Conservation (phyloP, 345 rosid species). For the Ricinus communis region DNA sequence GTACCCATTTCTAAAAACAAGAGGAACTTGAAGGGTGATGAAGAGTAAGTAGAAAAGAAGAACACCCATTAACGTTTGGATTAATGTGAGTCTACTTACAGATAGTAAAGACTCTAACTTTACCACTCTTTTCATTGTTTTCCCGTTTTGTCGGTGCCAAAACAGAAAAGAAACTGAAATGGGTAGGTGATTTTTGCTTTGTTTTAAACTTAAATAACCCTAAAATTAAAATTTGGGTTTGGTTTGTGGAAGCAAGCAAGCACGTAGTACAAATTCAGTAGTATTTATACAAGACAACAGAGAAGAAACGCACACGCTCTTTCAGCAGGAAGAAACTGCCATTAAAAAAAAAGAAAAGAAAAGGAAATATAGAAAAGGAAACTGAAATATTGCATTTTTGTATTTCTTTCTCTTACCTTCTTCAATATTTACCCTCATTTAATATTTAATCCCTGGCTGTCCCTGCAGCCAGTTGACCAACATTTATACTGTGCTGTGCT, state of each 20-base stretch:
- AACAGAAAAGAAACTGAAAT: not conserved
- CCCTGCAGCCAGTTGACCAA: no score
- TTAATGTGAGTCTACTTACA: constrained; percentile 39
- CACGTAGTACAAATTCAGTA: not conserved
- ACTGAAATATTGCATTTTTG: constrained; percentile 4
- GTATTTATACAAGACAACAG: no score
- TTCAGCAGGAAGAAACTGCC: constrained; percentile 3
- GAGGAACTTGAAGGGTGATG: constrained; percentile 49
- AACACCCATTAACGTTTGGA: constrained; percentile 40
- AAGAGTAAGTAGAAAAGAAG: constrained; percentile 43
- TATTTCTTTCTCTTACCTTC: not conserved
- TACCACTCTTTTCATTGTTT: constrained; percentile 41
- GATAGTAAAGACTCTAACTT: constrained; percentile 38
- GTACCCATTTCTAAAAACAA: constrained; percentile 41
- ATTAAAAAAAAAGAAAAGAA: not conserved
- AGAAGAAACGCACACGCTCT: constrained; percentile 4
- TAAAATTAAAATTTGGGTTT: no score
- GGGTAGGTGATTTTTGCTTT: not conserved
- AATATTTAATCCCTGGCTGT: no score
- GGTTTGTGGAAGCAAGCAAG: no score
- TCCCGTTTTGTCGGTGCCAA: constrained; percentile 4
- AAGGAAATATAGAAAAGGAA: no score
- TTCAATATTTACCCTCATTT: not conserved
- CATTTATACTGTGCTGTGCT: no score
- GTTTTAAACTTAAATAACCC: no score